Conservation (phyloP, 2,329 filamentous ascomycete genomes). For the Stagonosporopsis cucurbitacearum region DNA sequence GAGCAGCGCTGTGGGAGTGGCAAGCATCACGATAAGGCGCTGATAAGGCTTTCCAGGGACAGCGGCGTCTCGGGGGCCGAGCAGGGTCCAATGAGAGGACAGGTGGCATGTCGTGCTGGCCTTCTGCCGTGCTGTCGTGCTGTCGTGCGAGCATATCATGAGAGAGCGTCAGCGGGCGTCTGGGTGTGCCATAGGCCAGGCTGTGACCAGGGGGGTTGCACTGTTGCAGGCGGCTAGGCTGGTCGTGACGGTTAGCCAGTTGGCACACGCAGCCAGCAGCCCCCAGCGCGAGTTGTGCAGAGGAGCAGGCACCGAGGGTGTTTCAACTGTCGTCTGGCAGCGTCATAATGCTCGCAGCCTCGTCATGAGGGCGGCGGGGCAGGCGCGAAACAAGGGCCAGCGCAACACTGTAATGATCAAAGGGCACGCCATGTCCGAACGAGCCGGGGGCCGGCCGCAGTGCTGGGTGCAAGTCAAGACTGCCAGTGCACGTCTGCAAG, state of each 20-base stretch:
- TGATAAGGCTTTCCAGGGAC: constrained; percentile 29
- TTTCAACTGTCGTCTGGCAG: constrained; percentile 29
- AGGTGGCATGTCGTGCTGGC: constrained; percentile 36
- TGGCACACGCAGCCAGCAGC: constrained; percentile 31
- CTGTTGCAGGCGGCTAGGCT: constrained; percentile 13
- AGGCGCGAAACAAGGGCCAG: constrained; percentile 15
- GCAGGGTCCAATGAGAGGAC: constrained; percentile 32
- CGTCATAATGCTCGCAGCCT: constrained; percentile 27
- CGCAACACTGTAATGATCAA: too few species aligned
- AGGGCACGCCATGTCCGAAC: constrained; percentile 8
- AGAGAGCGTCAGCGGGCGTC: constrained; percentile 23
- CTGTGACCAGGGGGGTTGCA: constrained; percentile 3
- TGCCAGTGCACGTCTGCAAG: too few species aligned
- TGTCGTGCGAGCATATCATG: constrained; percentile 15
- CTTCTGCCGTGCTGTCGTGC: too few species aligned
- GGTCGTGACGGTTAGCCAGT: constrained; percentile 1
- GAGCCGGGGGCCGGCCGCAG: constrained; percentile 5
- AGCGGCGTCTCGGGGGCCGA: constrained; percentile 9
- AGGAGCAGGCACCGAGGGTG: constrained; percentile 25
- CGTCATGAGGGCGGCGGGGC: constrained; percentile 19
- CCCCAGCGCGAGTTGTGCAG: constrained; percentile 18
- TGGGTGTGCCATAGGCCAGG: constrained; percentile 22
- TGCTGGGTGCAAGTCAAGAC: too few species aligned
- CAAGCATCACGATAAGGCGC: constrained; percentile 30
- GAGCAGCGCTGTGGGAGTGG: constrained; percentile 18